phyloP scores from a whole-genome alignment of 73 alveolate species.

The Blepharisma stoltei region DNA sequence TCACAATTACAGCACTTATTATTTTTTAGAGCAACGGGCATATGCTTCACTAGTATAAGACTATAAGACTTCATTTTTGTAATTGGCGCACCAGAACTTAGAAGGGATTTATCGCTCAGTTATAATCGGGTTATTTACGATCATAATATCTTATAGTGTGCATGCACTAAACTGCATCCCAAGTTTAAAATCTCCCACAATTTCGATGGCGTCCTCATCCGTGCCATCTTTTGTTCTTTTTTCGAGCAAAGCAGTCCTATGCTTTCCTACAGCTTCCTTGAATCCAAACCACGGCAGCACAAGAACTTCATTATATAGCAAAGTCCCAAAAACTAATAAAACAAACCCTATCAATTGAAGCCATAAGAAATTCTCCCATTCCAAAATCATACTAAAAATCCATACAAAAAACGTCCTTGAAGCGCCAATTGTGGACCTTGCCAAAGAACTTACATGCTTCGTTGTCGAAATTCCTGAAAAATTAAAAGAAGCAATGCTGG shows the following conservation, averaged over 20 bases:
- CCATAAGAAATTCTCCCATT: conserved; percentile 70
- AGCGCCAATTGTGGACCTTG: conserved; percentile 75
- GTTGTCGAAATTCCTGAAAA: conserved; percentile 76
- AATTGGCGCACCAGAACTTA: background rate
- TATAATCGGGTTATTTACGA: background rate
- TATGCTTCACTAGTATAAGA: background rate
- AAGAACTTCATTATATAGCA: conserved; percentile 84
- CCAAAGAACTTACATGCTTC: conserved; percentile 74
- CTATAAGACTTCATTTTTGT: background rate
- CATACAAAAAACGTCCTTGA: conserved; percentile 84
- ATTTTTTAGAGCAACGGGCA: no score
- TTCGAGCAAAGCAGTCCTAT: background rate
- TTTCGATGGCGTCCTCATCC: background rate
- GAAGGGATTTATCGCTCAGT: background rate
- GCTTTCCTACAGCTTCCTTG: conserved; percentile 24
- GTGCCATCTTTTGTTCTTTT: background rate
- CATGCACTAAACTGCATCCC: background rate
- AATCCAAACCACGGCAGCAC: conserved; percentile 59
- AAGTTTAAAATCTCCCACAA: background rate
- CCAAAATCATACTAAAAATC: conserved; percentile 63
- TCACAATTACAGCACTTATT: no score
- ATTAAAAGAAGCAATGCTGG: conserved; percentile 72
- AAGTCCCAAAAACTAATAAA: conserved; percentile 76
- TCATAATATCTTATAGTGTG: background rate
- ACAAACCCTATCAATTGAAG: conserved; percentile 84